These are phyloP conservation scores for Pestalotiopsis sp. DNA, from an alignment of 2,329 filamentous ascomycete genomes.

Conservation along the genomic window DNA sequence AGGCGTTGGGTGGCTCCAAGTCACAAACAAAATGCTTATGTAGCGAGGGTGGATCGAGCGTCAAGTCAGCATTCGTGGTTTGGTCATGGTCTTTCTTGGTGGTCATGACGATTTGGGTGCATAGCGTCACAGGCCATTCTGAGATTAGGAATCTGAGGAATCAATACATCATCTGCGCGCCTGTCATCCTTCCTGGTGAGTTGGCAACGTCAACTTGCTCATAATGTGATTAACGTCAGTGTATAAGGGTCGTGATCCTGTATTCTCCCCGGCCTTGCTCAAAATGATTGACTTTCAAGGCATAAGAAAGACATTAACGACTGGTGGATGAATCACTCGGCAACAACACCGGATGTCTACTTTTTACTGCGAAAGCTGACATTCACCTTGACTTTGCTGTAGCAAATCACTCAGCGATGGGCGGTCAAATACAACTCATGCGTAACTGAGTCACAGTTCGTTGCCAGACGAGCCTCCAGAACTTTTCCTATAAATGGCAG, in stretches of 20 bases:
- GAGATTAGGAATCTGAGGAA: neutral
- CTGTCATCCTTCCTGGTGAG: neutral
- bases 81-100: neutral
- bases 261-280: too few relatives aligned
- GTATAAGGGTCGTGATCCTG: neutral
- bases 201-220: neutral
- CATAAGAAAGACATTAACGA: too few relatives aligned
- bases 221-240: neutral
- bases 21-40: neutral
- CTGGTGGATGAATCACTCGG: too few relatives aligned
- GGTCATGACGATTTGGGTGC: neutral
- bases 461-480: neutral
- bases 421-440: neutral
- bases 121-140: neutral
- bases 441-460: neutral
- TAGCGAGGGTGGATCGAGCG: neutral
- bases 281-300: too few relatives aligned
- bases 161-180: neutral
- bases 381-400: neutral
- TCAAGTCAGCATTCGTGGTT: neutral
- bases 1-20: constrained; percentile 8
- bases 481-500: neutral
- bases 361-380: neutral
- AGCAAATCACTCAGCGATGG: neutral
- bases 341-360: neutral